Conservation (phyloP, 2,329 filamentous ascomycete genomes). For the Colletotrichum tofieldiae region DNA sequence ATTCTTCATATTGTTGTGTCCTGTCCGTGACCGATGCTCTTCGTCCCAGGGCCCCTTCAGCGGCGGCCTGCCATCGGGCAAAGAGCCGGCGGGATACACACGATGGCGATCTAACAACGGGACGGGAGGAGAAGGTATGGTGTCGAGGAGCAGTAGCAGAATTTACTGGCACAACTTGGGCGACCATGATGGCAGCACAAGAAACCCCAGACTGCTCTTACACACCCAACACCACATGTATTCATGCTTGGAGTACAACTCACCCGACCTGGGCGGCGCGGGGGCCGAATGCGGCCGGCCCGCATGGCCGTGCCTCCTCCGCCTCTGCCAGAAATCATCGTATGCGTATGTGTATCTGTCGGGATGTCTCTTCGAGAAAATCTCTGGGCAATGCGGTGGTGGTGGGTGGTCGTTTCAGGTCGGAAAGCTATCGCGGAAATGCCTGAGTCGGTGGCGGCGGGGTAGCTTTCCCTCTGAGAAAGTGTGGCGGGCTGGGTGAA, state of each 20-base stretch:
- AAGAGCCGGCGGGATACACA: not conserved
- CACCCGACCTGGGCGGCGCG: constrained; percentile 61
- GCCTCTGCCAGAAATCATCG: constrained; percentile 67
- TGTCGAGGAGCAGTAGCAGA: too few relatives aligned
- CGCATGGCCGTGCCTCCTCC: constrained; percentile 55
- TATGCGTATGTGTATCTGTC: constrained; percentile 1
- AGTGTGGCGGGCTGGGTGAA: constrained; percentile 14
- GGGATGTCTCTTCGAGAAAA: not conserved
- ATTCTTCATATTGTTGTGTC: not conserved
- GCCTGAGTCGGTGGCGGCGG: constrained; percentile 39
- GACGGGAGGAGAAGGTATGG: too few relatives aligned
- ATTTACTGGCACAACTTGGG: not conserved
- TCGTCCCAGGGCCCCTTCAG: not conserved
- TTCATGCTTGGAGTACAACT: constrained; percentile 46
- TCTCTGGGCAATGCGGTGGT: not conserved
- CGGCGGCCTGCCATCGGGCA: not conserved
- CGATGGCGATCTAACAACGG: not conserved
- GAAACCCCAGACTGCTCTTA: not conserved
- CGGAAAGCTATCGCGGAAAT: constrained; percentile 34
- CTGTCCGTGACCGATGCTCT: not conserved
- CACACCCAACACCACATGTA: not conserved
- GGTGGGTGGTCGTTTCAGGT: constrained; percentile 27
- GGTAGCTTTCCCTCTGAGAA: constrained; percentile 34
- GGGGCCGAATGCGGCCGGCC: constrained; percentile 59
- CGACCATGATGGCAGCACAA: not conserved